Conservation (phyloP, 192 early-diverging fungal species). For the Kickxella alabastrina region DNA sequence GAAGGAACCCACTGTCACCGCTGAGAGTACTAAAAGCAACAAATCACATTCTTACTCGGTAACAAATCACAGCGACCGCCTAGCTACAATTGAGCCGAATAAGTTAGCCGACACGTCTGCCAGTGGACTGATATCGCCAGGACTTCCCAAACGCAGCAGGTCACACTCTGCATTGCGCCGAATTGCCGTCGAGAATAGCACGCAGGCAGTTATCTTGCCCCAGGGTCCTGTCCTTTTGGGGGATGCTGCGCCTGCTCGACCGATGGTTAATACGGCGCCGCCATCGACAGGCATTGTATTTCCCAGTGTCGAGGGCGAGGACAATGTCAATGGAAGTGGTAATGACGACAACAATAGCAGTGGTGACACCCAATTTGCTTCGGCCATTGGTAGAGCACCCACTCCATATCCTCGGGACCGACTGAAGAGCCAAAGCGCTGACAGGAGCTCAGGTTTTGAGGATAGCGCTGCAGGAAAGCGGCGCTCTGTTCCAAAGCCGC, state of each 20-base stretch:
- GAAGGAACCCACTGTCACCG: too few species aligned
- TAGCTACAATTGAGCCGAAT: not conserved
- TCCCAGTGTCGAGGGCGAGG: too few species aligned
- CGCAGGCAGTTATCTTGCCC: conserved; percentile 17
- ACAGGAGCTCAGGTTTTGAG: not conserved
- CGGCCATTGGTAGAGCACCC: conserved; percentile 28
- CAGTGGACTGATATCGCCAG: conserved; percentile 1
- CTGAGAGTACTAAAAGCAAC: too few species aligned
- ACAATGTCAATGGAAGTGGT: not conserved
- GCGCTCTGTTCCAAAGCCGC: not conserved
- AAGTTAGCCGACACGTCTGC: not conserved
- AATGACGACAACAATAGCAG: not conserved
- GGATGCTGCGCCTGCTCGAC: too few species aligned
- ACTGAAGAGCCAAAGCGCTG: not conserved
- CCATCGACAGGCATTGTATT: too few species aligned
- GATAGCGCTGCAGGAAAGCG: not conserved
- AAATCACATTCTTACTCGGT: too few species aligned
- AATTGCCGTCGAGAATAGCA: conserved; percentile 36
- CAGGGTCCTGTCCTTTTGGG: too few species aligned
- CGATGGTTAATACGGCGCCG: too few species aligned
- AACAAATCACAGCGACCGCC: too few species aligned
- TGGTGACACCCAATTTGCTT: conserved; percentile 10
- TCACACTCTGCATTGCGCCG: conserved; percentile 33
- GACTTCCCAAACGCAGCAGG: conserved; percentile 17
- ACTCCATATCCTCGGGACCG: conserved; percentile 37